Base-by-base conservation (phyloP, 352 stramenopile species). In the Phytophthora vignae region DNA sequence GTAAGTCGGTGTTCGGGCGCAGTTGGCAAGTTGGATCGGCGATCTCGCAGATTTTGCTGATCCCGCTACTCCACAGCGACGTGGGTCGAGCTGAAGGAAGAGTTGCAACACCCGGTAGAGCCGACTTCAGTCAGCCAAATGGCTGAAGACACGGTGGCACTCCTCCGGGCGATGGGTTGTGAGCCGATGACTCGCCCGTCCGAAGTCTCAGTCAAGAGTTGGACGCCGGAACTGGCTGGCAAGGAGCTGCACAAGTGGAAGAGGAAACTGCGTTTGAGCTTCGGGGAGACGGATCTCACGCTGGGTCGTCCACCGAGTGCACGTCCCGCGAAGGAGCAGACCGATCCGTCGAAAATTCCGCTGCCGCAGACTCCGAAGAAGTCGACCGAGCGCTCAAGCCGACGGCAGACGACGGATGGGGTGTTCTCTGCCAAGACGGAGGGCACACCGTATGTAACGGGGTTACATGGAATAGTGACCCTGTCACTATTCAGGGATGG, bases 81-180 rank as follows among this genome's bases (percentile, higher is more conserved):
- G 9, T 65, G 44, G 46, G 50, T 50, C n/a, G 46, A 49, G 9
- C 58, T 65, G n/a, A 27, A 31, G 2, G n/a, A 11, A 7, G 46
- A 48, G 21, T 31, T 65, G 3, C 11, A 11, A 1, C 5, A 40
- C n/a, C 22, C 44, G 1, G 17, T 57, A n/a, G 12, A 49, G 1
- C 38, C 27, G 21, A 65, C 46, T 11, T 50, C 15, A 29, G 36
- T n/a, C 50, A 29, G 6, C 11, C n/a, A 58, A 22, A 17, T 55
- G 19, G 46, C 29, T 7, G 10, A 50, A 15, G 59, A 65, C 4
- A 58, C 59, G 5, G 59, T 65, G 27, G 31, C 25, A 25, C 59
- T 65, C 19, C 19, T 58, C 10, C n/a, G 46, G 2, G 59, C 27
- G 4, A 65, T 65, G 59, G 48, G 46, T 4, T 65, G 29, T 29